Evolutionary conservation across 495 filamentous ascomycete species (phyloP).

Genomic region (Neurospora sp.): DNA sequence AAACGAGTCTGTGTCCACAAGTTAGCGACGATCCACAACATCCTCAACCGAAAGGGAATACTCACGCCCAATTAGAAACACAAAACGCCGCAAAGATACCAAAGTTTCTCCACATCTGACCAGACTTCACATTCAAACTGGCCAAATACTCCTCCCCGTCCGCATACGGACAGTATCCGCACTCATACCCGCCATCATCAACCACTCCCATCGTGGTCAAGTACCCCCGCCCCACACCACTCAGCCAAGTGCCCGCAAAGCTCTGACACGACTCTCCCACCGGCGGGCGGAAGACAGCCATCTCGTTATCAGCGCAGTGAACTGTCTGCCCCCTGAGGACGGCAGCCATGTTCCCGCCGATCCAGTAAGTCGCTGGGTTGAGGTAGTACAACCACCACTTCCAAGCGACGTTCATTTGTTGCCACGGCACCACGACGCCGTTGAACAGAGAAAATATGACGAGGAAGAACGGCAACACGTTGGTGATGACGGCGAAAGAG

Average conservation of each 20-base stretch:
- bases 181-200: conserved; percentile 32
- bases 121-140: conserved; percentile 53
- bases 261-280: conserved; percentile 49
- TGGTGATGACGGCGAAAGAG: conserved; percentile 69
- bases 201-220: conserved; percentile 28
- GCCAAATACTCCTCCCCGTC: conserved; percentile 57
- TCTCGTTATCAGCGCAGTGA: conserved; percentile 47
- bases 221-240: conserved; percentile 41
- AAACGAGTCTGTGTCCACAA: conserved; percentile 43
- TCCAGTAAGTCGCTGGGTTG: conserved; percentile 60
- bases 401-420: conserved; percentile 59
- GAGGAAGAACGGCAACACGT: conserved; percentile 67
- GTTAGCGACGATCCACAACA: no score
- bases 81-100: conserved; percentile 72
- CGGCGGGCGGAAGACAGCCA: conserved; percentile 56
- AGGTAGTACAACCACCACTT: conserved; percentile 66
- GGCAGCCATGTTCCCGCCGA: conserved; percentile 60
- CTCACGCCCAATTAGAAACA: conserved; percentile 57
- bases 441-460: conserved; percentile 69
- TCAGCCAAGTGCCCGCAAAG: conserved; percentile 47
- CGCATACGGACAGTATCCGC: conserved; percentile 66
- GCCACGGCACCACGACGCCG: conserved; percentile 57
- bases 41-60: not conserved
- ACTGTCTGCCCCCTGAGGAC: conserved; percentile 46
- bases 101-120: conserved; percentile 60